Conservation (phyloP, 495 filamentous ascomycete species). For the Penicillium angulare region DNA sequence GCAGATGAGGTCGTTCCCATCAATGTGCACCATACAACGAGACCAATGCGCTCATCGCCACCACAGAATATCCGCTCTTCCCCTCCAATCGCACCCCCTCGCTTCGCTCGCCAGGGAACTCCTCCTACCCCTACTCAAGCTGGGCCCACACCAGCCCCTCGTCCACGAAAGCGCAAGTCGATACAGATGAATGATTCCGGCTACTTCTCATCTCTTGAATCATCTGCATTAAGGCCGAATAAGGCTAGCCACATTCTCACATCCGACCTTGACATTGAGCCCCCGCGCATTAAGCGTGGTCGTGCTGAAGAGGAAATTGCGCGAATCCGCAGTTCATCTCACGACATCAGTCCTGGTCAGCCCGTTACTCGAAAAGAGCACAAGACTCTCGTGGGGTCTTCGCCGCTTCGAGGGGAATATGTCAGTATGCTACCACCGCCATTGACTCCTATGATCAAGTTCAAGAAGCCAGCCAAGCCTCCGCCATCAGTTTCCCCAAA, state of each 20-base stretch:
- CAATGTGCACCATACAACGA: conserved; percentile 28
- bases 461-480: conserved; percentile 77
- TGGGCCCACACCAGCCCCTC: conserved; percentile 50
- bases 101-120: conserved; percentile 64
- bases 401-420: conserved; percentile 57
- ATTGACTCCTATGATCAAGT: conserved; percentile 81
- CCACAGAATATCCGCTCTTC: conserved; percentile 76
- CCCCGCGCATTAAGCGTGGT: conserved; percentile 77
- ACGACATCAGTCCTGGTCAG: conserved; percentile 80
- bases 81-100: conserved; percentile 72
- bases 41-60: conserved; percentile 53
- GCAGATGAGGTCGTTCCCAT: conserved; percentile 46
- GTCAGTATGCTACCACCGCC: conserved; percentile 69
- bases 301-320: conserved; percentile 95
- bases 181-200: conserved; percentile 88
- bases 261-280: conserved; percentile 69
- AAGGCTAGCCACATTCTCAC: conserved; percentile 59
- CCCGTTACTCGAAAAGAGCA: conserved; percentile 44
- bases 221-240: conserved; percentile 76
- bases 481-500: conserved; percentile 89
- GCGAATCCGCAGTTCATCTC: conserved; percentile 86
- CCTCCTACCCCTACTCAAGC: conserved; percentile 69
- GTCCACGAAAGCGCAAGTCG: conserved; percentile 67
- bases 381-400: conserved; percentile 50
- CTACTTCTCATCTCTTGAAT: conserved; percentile 97